Evolutionary conservation across 1,284 basidiomycete species (phyloP).

Genomic region (Fomitopsis betulina): DNA sequence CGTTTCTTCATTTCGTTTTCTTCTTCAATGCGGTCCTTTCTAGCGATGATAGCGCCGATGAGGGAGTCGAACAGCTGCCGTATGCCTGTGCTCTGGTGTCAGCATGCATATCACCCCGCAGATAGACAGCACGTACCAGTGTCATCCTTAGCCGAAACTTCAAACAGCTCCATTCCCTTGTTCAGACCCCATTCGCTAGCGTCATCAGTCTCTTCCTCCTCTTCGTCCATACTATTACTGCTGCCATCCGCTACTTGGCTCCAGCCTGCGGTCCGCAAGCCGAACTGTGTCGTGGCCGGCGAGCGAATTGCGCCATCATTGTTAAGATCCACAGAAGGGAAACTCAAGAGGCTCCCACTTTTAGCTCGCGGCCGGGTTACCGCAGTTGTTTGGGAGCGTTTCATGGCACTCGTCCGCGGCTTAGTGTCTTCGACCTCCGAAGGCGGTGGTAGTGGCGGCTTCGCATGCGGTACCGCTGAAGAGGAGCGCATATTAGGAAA

Average conservation of each 20-base stretch:
- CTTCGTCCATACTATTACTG: constrained; percentile 63
- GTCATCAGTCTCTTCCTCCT: constrained; percentile 49
- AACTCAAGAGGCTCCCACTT: constrained; percentile 24
- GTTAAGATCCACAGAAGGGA: constrained; percentile 25
- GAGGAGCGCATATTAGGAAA: constrained; percentile 67
- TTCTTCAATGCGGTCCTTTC: constrained; percentile 72
- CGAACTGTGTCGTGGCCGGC: constrained; percentile 47
- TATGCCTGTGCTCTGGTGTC: constrained; percentile 48
- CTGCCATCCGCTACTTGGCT: constrained; percentile 53
- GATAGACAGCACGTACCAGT: constrained; percentile 44
- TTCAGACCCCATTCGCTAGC: constrained; percentile 74
- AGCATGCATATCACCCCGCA: constrained; percentile 6
- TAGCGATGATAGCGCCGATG: constrained; percentile 70
- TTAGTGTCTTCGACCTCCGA: constrained; percentile 24
- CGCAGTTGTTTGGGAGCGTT: constrained; percentile 28
- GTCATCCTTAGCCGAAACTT: constrained; percentile 84
- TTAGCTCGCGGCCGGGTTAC: constrained; percentile 28
- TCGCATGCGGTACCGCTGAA: constrained; percentile 17
- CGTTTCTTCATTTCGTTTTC: constrained; percentile 75
- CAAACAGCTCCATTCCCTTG: constrained; percentile 79
- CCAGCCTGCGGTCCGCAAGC: constrained; percentile 43
- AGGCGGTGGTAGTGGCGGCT: constrained; percentile 20
- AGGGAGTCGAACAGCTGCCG: constrained; percentile 71
- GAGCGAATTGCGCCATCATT: constrained; percentile 20
- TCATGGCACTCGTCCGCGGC: constrained; percentile 24